Evolutionary conservation across 1,284 basidiomycete species (phyloP).

Genomic region (Abortiporus biennis): DNA sequence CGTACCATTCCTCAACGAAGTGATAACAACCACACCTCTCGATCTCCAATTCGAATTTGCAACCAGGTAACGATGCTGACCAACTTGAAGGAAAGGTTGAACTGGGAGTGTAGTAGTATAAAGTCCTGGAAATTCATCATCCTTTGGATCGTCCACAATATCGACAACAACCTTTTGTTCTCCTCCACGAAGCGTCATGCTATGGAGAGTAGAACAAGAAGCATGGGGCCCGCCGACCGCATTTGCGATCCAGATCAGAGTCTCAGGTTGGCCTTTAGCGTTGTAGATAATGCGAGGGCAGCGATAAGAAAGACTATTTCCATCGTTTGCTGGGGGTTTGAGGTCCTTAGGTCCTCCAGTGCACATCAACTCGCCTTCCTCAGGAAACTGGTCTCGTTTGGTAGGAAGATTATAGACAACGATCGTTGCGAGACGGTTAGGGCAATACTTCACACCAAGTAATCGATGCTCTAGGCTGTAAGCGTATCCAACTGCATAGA

Average conservation of each 20-base stretch:
- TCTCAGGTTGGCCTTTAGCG: slow-evolving; percentile 16
- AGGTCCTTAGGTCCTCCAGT: slow-evolving; percentile 16
- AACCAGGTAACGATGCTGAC: slow-evolving; percentile 26
- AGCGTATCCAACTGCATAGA: slow-evolving; percentile 61
- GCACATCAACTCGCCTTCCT: slow-evolving; percentile 3
- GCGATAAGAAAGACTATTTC: slow-evolving; percentile 47
- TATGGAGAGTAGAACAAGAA: slow-evolving; percentile 47
- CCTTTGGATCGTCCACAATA: slow-evolving; percentile 30
- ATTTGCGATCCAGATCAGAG: slow-evolving; percentile 51
- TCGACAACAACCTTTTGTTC: slow-evolving; percentile 29
- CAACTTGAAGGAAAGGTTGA: slow-evolving; percentile 35
- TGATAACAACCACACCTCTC: slow-evolving; percentile 38
- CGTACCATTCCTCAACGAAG: slow-evolving; percentile 30
- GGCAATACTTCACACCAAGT: slow-evolving; percentile 58
- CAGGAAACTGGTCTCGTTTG: neutral
- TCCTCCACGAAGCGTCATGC: slow-evolving; percentile 25
- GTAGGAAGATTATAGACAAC: slow-evolving; percentile 37
- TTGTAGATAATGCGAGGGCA: slow-evolving; percentile 43
- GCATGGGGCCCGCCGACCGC: slow-evolving; percentile 54
- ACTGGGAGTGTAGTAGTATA: slow-evolving; percentile 47
- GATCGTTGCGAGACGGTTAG: slow-evolving; percentile 54
- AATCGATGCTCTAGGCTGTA: slow-evolving; percentile 47
- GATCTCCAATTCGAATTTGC: slow-evolving; percentile 49
- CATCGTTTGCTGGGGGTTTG: neutral
- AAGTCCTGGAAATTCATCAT: slow-evolving; percentile 53